Evolutionary conservation across 441 rosid genomes (phyloP), one percentile per base, ranked within the genome.

Genomic region (Adansonia grandidieri): DNA sequence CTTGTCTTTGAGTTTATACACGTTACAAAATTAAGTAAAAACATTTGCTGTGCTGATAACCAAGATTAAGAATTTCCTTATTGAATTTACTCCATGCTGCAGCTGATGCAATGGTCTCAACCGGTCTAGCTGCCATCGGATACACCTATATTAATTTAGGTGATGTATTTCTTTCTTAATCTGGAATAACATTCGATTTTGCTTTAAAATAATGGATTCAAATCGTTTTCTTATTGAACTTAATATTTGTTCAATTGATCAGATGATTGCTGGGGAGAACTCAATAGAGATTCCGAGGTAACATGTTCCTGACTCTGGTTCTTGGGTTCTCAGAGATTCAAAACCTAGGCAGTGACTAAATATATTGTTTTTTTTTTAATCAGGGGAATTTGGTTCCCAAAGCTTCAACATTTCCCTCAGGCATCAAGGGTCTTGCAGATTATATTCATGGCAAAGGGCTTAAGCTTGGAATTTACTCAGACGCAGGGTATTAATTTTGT

Each of bases 401-500:
- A 79, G 85, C 87, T 4, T 82, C 91, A n/a, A 77, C 91, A 32
- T 89, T 89, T 84, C 92, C 93, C 17, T 86, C 91, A 1, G 93
- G 91, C 32, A 89, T 91, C 9, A 89, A 91, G 66, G 88, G 88
- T 47, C 79, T 91, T 37, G 91, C 91, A 62, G 88, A 85, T 67
- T 89, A 91, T 83, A 91, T 89, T 20, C 95, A 91, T 76, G 64
- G 86, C 85, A 89, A 88, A 82, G 91, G 89, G 44, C 89, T 91
- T 45, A 89, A 91, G 77, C 85, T 91, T 47, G 95, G 95, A 78
- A 88, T 91, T 44, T 91, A 91, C 73, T 85, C 92, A 0, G 95
- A 91, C 73, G 94, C 92, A 19, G 92, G 95, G 92, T 91, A 84
- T 5, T n/a, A 9, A 17, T 48, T 47, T 56, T 45, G 11, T 57